Evolutionary conservation across 306 rosid genomes (phyloP).

Genomic region (Acmispon strigosus): DNA sequence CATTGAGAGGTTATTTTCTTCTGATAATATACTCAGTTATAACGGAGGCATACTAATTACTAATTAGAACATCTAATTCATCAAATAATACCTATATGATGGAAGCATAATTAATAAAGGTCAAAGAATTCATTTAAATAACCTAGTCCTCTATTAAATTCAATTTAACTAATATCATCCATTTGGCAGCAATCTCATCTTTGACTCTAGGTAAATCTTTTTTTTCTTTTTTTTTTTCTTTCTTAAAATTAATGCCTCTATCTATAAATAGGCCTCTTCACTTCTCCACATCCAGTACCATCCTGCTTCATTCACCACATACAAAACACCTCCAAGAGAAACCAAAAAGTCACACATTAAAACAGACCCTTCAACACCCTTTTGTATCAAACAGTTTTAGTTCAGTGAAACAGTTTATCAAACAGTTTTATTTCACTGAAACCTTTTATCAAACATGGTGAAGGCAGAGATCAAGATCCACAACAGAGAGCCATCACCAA

Average conservation of each 20-base stretch:
- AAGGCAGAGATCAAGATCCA: slow-evolving; percentile 60
- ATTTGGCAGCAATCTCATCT: slow-evolving; percentile 55
- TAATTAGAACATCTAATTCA: background rate
- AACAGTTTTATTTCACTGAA: background rate
- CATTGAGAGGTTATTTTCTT: background rate
- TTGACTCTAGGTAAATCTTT: slow-evolving; percentile 20
- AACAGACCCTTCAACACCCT: slow-evolving; percentile 3
- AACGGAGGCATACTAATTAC: background rate
- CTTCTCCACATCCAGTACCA: slow-evolving; percentile 8
- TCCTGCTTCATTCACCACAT: too few relatives aligned
- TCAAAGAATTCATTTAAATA: slow-evolving; percentile 17
- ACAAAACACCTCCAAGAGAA: too few relatives aligned
- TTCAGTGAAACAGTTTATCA: background rate
- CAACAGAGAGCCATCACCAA: slow-evolving; percentile 28
- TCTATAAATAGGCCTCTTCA: slow-evolving; percentile 53
- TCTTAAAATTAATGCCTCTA: slow-evolving; percentile 16
- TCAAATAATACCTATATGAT: background rate
- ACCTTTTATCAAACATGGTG: slow-evolving; percentile 40
- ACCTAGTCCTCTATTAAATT: background rate
- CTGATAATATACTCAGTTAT: background rate
- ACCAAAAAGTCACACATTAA: too few relatives aligned
- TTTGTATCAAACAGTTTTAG: slow-evolving; percentile 1
- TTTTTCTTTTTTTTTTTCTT: background rate
- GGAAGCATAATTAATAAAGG: slow-evolving; percentile 28
- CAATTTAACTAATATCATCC: slow-evolving; percentile 24